Base-by-base conservation (phyloP, 2,329 filamentous ascomycete genomes). In the Fusarium palustre region DNA sequence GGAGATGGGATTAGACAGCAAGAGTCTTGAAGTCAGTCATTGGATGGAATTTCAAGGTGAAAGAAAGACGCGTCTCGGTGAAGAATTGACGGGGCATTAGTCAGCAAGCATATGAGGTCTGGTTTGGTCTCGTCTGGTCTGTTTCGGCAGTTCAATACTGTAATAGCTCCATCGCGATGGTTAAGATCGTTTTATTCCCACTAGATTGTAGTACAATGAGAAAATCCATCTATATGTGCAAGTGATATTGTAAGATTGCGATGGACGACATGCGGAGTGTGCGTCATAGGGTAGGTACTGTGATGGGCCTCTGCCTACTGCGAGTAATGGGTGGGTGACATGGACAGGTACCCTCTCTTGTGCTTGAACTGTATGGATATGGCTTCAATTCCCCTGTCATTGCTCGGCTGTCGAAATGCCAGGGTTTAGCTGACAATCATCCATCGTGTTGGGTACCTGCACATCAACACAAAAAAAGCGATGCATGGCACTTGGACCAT, bases 21-120 rank as follows among this genome's bases (percentile, higher is more conserved):
- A 31, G 28, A 18, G 28, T 28, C 28, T 30, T 10, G 11, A 30
- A 30, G 28, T 30, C 28, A 28, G 34, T 55, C 38, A 59, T 48
- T 50, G 45, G 61, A 13, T 54, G 46, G 54, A 59, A 58, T 52
- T 55, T 57, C 64, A 59, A 69, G 65, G 65, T 69, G 55, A 69
- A 45, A 52, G 33, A 33, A 49, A 46, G 63, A 47, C 55, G 45
- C 48, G 63, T 33, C 25, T 68, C 55, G 68, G 68, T 70, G 68
- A 64, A 38, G 22, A 24, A 41, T 48, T 28, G 11, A 49, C 28
- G 15, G 28, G 20, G 39, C 30, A 55, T 70, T 70, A 70, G 68
- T 70, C 67, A 70, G 50, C 64, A 20, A 38, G 20, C 18, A 39
- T 20, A 28, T 4, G 7, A 16, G 47, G 13, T 50, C 11, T 20